phyloP scores from a whole-genome alignment of 768 basidiomycete genomes.

The Psilocybe cubensis region DNA sequence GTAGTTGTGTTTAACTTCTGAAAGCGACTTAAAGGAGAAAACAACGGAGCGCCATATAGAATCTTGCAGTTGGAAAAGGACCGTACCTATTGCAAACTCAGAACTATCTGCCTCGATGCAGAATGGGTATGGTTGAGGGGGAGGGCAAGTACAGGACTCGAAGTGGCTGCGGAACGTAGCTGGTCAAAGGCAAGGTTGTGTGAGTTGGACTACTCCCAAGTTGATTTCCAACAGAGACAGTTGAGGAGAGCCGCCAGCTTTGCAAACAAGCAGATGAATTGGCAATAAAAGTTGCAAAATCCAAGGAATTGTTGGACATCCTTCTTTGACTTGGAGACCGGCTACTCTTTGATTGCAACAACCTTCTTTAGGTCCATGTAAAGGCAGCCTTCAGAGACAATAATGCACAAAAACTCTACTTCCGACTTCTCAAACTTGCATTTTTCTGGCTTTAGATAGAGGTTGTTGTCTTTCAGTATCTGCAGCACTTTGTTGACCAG shows the following conservation, averaged over 20 bases:
- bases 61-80: slow-evolving; percentile 31
- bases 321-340: slow-evolving; percentile 21
- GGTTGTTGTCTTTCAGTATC: slow-evolving; percentile 23
- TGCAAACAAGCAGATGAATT: slow-evolving; percentile 35
- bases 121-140: slow-evolving; percentile 10
- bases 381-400: slow-evolving; percentile 13
- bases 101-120: slow-evolving; percentile 35
- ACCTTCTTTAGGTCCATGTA: slow-evolving; percentile 38
- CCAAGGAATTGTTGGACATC: slow-evolving; percentile 45
- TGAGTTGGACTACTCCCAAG: slow-evolving; percentile 1
- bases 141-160: neutral
- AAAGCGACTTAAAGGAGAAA: slow-evolving; percentile 37
- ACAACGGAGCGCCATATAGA: slow-evolving; percentile 38
- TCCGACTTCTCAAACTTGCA: neutral
- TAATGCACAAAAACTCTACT: slow-evolving; percentile 32
- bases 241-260: slow-evolving; percentile 25
- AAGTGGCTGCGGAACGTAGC: neutral
- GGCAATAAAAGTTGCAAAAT: slow-evolving; percentile 40
- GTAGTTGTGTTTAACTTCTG: slow-evolving; percentile 45
- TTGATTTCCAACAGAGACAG: neutral
- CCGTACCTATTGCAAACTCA: slow-evolving; percentile 43
- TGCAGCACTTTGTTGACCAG: slow-evolving; percentile 14
- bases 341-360: slow-evolving; percentile 33
- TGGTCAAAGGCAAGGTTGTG: slow-evolving; percentile 2
- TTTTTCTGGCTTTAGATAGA: neutral